Conservation (phyloP, 768 basidiomycete species). For the Boletus rubroflammeus region DNA sequence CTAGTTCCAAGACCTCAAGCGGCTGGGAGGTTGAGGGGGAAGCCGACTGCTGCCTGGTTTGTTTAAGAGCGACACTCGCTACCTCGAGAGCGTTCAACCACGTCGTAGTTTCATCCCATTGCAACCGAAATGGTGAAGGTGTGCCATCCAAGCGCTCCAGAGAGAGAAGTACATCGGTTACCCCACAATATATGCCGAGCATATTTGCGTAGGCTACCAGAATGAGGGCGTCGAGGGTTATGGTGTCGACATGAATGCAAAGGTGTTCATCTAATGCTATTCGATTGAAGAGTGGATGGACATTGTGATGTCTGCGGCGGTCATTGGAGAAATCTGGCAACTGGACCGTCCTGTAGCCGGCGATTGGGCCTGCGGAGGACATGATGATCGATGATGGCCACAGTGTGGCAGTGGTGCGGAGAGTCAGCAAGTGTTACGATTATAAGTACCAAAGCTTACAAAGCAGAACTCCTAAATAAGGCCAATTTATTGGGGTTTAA, state of each 20-base stretch:
- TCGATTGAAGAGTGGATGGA: background rate
- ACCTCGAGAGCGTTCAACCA: slow-evolving; percentile 14
- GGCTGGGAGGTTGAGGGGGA: background rate
- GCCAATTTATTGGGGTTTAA: no score
- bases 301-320: slow-evolving; percentile 7
- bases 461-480: no score
- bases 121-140: slow-evolving; percentile 10
- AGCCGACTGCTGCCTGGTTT: background rate
- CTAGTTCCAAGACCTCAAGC: background rate
- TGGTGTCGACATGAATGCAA: background rate
- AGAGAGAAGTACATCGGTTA: slow-evolving; percentile 21
- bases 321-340: slow-evolving; percentile 21
- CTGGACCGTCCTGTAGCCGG: slow-evolving; percentile 1
- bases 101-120: slow-evolving; percentile 17
- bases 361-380: background rate
- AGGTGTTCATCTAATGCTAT: slow-evolving; percentile 3
- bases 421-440: no score
- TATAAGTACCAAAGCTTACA: no score
- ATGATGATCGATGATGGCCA: no score
- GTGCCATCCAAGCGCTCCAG: slow-evolving; percentile 1
- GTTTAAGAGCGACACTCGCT: slow-evolving; percentile 6
- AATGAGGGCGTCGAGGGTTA: slow-evolving; percentile 8
- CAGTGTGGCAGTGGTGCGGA: no score
- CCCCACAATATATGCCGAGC: slow-evolving; percentile 23
- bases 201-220: slow-evolving; percentile 21